phyloP scores from a whole-genome alignment of 2,329 filamentous ascomycete genomes.

The Fusarium piperis region DNA sequence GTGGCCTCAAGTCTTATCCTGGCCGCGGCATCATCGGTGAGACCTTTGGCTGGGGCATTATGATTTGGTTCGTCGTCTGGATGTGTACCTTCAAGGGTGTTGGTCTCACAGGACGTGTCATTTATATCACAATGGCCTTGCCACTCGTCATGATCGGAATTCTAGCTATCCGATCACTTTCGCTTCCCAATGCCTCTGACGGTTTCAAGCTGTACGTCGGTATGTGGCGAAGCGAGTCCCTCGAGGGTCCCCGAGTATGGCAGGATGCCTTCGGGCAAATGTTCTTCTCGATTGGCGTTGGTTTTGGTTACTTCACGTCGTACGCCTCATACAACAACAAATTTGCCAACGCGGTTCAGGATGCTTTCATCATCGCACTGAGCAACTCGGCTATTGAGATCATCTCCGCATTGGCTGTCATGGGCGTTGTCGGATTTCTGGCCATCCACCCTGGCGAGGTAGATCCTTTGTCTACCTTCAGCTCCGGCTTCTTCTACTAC shows the following conservation, averaged over 20 bases:
- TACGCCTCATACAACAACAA: conserved; percentile 65
- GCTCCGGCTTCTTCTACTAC: conserved; percentile 63
- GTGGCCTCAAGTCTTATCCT: conserved; percentile 47
- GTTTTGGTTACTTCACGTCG: conserved; percentile 64
- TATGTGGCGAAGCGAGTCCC: conserved; percentile 54
- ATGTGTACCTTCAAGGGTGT: conserved; percentile 66
- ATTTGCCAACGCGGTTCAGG: conserved; percentile 62
- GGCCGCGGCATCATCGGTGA: conserved; percentile 58
- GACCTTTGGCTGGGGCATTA: conserved; percentile 62
- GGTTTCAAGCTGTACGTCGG: conserved; percentile 56
- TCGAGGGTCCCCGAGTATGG: conserved; percentile 51
- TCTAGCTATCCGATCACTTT: conserved; percentile 59
- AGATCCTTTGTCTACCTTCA: conserved; percentile 55
- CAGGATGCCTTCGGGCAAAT: conserved; percentile 63
- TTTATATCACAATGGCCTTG: conserved; percentile 66
- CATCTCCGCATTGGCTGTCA: conserved; percentile 52
- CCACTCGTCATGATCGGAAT: conserved; percentile 64
- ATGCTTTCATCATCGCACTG: conserved; percentile 62
- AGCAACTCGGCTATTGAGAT: conserved; percentile 64
- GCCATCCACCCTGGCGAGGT: conserved; percentile 45
- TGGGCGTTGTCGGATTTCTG: conserved; percentile 61
- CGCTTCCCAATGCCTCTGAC: conserved; percentile 60
- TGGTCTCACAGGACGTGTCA: conserved; percentile 62
- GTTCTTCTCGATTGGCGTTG: conserved; percentile 55
- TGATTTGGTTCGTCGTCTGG: conserved; percentile 67